These are phyloP conservation scores for Chalciporus chontae DNA, from an alignment of 768 basidiomycete species.

Conservation along the genomic window DNA sequence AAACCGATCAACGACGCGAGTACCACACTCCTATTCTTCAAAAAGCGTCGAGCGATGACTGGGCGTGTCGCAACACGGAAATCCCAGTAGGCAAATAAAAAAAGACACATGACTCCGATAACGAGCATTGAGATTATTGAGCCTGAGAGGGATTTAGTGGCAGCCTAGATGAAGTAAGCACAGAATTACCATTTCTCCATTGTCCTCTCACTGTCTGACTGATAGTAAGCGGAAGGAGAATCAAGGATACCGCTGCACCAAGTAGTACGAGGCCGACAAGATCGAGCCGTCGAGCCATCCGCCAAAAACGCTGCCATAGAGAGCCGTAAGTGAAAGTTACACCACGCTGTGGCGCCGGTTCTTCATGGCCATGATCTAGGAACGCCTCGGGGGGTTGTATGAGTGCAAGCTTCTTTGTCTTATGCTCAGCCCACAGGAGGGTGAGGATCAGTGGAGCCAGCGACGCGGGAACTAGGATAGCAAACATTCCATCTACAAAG, in stretches of 20 bases:
- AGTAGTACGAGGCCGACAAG: conserved; percentile 49
- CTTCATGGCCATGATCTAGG: neutral
- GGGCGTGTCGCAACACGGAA: conserved; percentile 51
- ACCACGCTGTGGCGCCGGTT: neutral
- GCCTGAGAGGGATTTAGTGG: conserved; percentile 28
- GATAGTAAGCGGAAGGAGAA: conserved; percentile 55
- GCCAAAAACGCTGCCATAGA: conserved; percentile 9
- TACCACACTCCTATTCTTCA: conserved; percentile 55
- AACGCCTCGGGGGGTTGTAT: conserved; percentile 9
- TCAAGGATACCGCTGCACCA: conserved; percentile 45
- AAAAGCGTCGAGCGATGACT: conserved; percentile 58
- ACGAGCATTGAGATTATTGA: conserved; percentile 52
- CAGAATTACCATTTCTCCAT: conserved; percentile 42
- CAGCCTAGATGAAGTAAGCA: neutral
- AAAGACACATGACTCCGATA: conserved; percentile 43
- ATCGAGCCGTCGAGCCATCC: conserved; percentile 39
- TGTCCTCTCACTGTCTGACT: conserved; percentile 35
- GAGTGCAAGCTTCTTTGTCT: conserved; percentile 39
- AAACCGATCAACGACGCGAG: conserved; percentile 59
- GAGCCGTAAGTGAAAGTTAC: neutral
- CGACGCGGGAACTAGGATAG: conserved; percentile 49
- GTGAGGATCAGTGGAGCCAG: conserved; percentile 51
- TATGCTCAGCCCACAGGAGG: conserved; percentile 53
- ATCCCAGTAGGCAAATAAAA: conserved; percentile 45
- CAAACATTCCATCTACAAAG: conserved; percentile 51